phyloP scores from a whole-genome alignment of 2,329 filamentous ascomycete genomes.

The Tolypocladium album region DNA sequence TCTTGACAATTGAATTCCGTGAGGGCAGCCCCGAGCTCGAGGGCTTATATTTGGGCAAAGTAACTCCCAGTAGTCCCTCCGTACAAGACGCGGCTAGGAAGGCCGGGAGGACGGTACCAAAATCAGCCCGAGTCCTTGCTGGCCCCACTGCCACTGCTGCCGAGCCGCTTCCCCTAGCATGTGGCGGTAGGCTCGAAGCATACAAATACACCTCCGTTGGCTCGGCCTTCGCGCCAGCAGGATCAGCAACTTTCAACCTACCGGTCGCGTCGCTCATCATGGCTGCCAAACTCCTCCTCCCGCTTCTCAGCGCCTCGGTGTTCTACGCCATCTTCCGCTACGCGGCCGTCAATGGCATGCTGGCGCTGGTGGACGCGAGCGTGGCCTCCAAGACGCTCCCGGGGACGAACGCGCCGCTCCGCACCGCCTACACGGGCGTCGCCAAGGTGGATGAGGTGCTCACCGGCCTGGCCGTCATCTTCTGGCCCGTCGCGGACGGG shows the following conservation, averaged over 20 bases:
- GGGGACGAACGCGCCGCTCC: slow-evolving; percentile 6
- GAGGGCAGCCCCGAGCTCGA: neutral
- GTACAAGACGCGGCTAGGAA: neutral
- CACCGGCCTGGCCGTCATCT: slow-evolving; percentile 8
- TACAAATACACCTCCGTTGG: neutral
- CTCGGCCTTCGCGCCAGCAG: neutral
- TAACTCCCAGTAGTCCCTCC: neutral
- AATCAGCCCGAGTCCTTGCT: neutral
- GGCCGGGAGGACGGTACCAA: neutral
- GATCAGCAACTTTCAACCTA: neutral
- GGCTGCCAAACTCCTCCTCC: slow-evolving; percentile 6
- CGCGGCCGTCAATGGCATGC: slow-evolving; percentile 6
- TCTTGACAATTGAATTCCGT: neutral
- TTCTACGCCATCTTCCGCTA: slow-evolving; percentile 10
- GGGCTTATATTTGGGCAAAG: neutral
- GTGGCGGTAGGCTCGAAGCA: neutral
- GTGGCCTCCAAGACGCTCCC: slow-evolving; percentile 3
- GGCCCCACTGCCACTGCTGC: neutral
- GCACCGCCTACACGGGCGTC: slow-evolving; percentile 7
- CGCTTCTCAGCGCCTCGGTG: slow-evolving; percentile 6
- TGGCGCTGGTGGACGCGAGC: slow-evolving; percentile 1
- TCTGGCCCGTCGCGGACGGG: slow-evolving; percentile 7
- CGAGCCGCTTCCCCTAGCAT: neutral
- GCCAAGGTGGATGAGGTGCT: slow-evolving; percentile 5
- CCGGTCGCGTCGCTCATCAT: slow-evolving; percentile 1